A percentile compares a stretch with the other conserved stretches of the same genome.
Conservation (phyloP, 805 yeast species). For the Kodamaea leandrae region DNA sequence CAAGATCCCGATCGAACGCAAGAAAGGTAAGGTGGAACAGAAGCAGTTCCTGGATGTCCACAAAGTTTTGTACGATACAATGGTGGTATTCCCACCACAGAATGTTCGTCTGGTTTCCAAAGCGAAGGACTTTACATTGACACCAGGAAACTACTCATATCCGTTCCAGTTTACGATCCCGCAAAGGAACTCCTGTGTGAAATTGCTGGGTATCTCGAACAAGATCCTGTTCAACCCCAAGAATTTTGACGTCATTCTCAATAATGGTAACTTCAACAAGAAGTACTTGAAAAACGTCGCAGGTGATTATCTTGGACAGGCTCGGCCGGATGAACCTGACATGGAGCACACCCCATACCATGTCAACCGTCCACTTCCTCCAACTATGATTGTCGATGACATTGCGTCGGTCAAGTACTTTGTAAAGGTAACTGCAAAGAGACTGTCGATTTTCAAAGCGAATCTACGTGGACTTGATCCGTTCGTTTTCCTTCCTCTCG, state of each 20-base stretch:
- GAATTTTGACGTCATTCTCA: conserved; percentile 18
- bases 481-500: conserved; percentile 54
- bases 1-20: conserved; percentile 21
- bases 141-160: conserved; percentile 50
- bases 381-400: conserved; percentile 32
- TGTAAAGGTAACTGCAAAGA: conserved; percentile 58
- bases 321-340: conserved; percentile 12
- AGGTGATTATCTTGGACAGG: not conserved
- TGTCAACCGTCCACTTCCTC: conserved; percentile 28
- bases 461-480: conserved; percentile 49
- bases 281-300: conserved; percentile 7
- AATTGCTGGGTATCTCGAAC: conserved; percentile 33
- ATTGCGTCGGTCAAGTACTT: conserved; percentile 49
- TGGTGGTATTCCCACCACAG: conserved; percentile 51
- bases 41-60: conserved; percentile 37
- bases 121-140: conserved; percentile 44
- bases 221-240: conserved; percentile 30
- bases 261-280: conserved; percentile 30
- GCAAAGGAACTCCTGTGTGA: conserved; percentile 39
- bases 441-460: conserved; percentile 46
- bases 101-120: conserved; percentile 44
- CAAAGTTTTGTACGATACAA: conserved; percentile 47
- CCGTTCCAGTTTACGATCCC: conserved; percentile 50
- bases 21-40: conserved; percentile 7
- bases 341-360: conserved; percentile 14